Base-by-base conservation (phyloP, 768 basidiomycete species). In the Leccinellum rugosiceps region DNA sequence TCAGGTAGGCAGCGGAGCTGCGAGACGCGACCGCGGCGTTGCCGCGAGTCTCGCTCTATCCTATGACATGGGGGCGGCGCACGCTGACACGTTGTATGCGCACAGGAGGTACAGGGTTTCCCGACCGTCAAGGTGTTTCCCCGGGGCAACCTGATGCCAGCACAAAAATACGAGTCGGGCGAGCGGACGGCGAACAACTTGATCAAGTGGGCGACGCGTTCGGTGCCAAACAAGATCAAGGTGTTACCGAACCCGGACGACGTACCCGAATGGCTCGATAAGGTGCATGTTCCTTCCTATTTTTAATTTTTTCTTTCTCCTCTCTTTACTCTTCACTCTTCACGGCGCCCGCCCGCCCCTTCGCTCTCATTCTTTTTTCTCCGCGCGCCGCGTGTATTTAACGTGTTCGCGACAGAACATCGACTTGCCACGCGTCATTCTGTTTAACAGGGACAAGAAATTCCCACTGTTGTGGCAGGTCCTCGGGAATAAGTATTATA, bases 101-200 rank as follows among this genome's bases (percentile, higher is more conserved):
- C 31, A 13, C 60, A 86, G 82, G 85, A 85, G 14, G 83, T 97
- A 21, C 79, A 94, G 73, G 94, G 94, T 3, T 98, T 94, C 81
- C 94, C 94, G 3, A 97, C 94, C 3, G 78, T 98, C 71, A 98
- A 98, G 77, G 85, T 87, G 2, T 98, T 88, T 76, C 92, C 94
- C 11, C 81, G 88, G 43, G 94, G 94, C 8, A 78, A 76, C 9
- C 77, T 83, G 53, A 68, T 83, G 3, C 77, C 81, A 1, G 79
- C 90, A 1, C 79, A 88, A 59, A 74, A 79, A 19, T 96, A 88
- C 67, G 83, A 91, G 0, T 75, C 76, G 13, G 77, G 78, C 19
- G 87, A 93, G 60, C 83, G 94, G 46, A 88, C 86, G 49, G 83
- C 87, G 2, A 84, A 77, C 30, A 81, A 82, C 7, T 74, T 98